Base-by-base conservation (phyloP, 2,329 filamentous ascomycete species). In the Sodiomyces alkalinus region DNA sequence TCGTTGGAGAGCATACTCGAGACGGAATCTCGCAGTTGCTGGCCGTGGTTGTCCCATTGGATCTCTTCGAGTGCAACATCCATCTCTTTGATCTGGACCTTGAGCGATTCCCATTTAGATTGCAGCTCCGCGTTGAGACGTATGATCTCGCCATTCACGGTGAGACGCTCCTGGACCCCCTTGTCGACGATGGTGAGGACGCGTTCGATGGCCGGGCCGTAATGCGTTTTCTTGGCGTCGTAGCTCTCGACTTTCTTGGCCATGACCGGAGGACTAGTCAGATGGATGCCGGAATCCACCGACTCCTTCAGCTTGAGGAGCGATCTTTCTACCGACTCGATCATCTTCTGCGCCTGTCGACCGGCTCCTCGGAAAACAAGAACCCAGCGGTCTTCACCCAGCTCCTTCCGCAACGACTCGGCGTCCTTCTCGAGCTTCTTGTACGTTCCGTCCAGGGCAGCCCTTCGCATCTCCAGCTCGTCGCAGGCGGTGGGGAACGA, bases 331-430 rank as follows among this genome's bases (percentile, higher is more conserved):
- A 96, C 82, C 4, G 86, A 94, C 41, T 93, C 83, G 47, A 83
- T 87, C 85, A 98, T 93, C 58, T 93, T 93, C 41, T 90, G 74
- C 4, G 90, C 87, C 52, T 94, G 85, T 32, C 79, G 69, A 10
- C 85, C 86, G 11, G 90, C 90, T 39, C 90, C 87, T 32, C 87
- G 74, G 58, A 98, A 98, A 19, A 96, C 86, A 29, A 92, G 67
- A 23, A 98, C 76, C 90, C 90, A 98, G 32, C 85, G 76, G 46
- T 98, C 90, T 49, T 98, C 90, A 17, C 85, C 85, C 4, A 98
- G 62, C 49, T 98, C 90, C 47, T 85, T 80, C 37, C 86, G 70
- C 26, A 98, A 54, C 2, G 80, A 80, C 45, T 96, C 86, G 7
- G 87, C 86, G 48, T 98, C 90, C 35, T 74, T 74, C 49, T 94